Evolutionary conservation across 1,284 basidiomycete species (phyloP).

Genomic region (Anthracocystis walkeri): DNA sequence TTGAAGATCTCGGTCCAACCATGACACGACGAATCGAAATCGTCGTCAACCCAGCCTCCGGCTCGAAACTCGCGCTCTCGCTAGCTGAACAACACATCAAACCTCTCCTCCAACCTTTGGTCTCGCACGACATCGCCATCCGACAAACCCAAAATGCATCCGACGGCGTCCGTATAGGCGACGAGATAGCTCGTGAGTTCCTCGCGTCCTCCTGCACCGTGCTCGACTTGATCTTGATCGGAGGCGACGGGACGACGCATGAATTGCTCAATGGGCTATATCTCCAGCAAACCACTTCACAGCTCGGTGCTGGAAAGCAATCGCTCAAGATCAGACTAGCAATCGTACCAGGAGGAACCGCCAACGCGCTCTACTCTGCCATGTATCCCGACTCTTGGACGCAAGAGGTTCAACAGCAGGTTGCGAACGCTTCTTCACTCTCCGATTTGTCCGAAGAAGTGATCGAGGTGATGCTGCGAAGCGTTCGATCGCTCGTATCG

Average conservation of each 20-base stretch:
- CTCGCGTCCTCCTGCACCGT: too few relatives aligned
- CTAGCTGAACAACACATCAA: slow-evolving; percentile 8
- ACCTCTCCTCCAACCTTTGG: slow-evolving; percentile 4
- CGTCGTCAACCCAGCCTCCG: slow-evolving; percentile 25
- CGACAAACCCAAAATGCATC: slow-evolving; percentile 20
- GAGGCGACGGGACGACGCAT: slow-evolving; percentile 69
- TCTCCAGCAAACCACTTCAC: not conserved
- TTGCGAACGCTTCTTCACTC: not conserved
- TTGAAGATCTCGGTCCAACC: not conserved
- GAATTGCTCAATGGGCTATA: slow-evolving; percentile 65
- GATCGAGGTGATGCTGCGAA: slow-evolving; percentile 19
- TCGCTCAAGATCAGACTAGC: slow-evolving; percentile 61
- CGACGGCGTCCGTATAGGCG: slow-evolving; percentile 38
- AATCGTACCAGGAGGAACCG: slow-evolving; percentile 83
- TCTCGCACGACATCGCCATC: not conserved
- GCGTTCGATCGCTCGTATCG: slow-evolving; percentile 13
- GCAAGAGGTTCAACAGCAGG: slow-evolving; percentile 25
- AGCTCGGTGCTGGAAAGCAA: not conserved
- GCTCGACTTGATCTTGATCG: slow-evolving; percentile 58
- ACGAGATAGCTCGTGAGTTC: slow-evolving; percentile 12
- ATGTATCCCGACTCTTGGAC: slow-evolving; percentile 71
- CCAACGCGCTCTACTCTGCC: slow-evolving; percentile 84
- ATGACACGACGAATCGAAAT: slow-evolving; percentile 15
- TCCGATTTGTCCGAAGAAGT: not conserved
- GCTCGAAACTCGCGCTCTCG: slow-evolving; percentile 1